Evolutionary conservation across 164 flowering plant genomes (phyloP).

Genomic region (Pachysandra terminalis): DNA sequence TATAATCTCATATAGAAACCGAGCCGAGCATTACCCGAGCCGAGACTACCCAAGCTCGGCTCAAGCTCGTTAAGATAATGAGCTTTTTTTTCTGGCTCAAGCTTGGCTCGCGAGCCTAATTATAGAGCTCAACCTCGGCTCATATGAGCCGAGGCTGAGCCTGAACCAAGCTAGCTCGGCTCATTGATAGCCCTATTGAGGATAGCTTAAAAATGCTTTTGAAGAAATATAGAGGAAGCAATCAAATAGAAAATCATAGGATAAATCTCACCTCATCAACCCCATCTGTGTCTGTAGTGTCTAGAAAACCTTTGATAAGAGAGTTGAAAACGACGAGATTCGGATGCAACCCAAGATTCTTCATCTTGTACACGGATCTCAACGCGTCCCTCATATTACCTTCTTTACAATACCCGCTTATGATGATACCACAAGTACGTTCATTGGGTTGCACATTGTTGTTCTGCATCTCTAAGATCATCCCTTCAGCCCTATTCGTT

Average conservation of each 20-base stretch:
- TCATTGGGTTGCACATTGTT: slow-evolving; percentile 63
- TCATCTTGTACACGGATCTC: slow-evolving; percentile 56
- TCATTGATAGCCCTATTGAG: too few species aligned
- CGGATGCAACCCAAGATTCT: slow-evolving; percentile 57
- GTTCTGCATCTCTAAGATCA: slow-evolving; percentile 62
- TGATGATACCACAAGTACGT: slow-evolving; percentile 73
- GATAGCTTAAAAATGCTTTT: too few species aligned
- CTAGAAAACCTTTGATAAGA: slow-evolving; percentile 75
- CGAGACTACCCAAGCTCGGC: too few species aligned
- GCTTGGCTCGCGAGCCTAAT: too few species aligned
- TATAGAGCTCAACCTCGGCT: too few species aligned
- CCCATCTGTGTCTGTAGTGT: slow-evolving; percentile 45
- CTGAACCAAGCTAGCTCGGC: too few species aligned
- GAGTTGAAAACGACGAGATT: slow-evolving; percentile 81
- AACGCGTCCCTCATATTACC: slow-evolving; percentile 43
- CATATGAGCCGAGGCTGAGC: too few species aligned
- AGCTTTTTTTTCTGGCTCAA: too few species aligned
- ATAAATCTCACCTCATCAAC: slow-evolving; percentile 50
- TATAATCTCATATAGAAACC: too few species aligned
- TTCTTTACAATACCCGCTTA: slow-evolving; percentile 59
- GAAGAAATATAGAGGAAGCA: slow-evolving; percentile 1
- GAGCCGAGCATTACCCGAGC: too few species aligned
- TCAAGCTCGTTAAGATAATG: too few species aligned
- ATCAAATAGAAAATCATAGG: neutral
- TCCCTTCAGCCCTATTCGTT: slow-evolving; percentile 53